Base-by-base conservation (phyloP, 2,329 filamentous ascomycete species). In the Sphaerulina musiva region DNA sequence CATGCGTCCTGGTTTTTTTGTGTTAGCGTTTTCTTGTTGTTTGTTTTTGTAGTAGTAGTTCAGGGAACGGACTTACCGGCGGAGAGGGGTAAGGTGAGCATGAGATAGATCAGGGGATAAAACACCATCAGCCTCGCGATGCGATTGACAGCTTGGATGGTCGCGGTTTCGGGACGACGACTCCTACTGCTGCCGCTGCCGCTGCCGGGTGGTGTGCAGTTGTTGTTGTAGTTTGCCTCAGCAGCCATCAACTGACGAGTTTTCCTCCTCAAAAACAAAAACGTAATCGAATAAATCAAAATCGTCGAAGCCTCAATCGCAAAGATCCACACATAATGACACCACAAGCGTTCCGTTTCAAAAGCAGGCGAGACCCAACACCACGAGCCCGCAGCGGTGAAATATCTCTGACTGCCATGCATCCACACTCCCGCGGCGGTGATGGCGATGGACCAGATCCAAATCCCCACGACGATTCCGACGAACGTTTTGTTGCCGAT, bases 281-380 rank as follows among this genome's bases (percentile, higher is more conserved):
- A 68, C 7, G 67, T 68, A 34, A 62, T 52, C 12, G 71, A 66
- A 66, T 82, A 82, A 54, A 79, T 72, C 39, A 77, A 47, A 5
- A 80, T 68, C 20, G 75, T 78, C 11, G 76, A 74, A 59, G 80
- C 77, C 60, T 80, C 73, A 52, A 76, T 73, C 23, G 78, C 65
- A 62, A 80, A 85, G 51, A 86, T 83, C 79, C 80, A 86, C 32
- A 85, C 69, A 59, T 86, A 86, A 63, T 86, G 83, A 0, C 82
- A 75, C 51, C 48, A 54, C 14, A 46, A 38, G 14, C 53, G 80
- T 6, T 84, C 73, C 2, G 71, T 66, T 41, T 77, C 73, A 59
- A 80, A 80, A 12, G 76, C 69, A 3, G 73, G 69, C 54, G 80
- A 80, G 54, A 86, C 78, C 83, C 83, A 86, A 66, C 83, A 86